These are phyloP conservation scores for Tolypocladium ovalisporum DNA, from an alignment of 2,329 filamentous ascomycete genomes.

Conservation along the genomic window DNA sequence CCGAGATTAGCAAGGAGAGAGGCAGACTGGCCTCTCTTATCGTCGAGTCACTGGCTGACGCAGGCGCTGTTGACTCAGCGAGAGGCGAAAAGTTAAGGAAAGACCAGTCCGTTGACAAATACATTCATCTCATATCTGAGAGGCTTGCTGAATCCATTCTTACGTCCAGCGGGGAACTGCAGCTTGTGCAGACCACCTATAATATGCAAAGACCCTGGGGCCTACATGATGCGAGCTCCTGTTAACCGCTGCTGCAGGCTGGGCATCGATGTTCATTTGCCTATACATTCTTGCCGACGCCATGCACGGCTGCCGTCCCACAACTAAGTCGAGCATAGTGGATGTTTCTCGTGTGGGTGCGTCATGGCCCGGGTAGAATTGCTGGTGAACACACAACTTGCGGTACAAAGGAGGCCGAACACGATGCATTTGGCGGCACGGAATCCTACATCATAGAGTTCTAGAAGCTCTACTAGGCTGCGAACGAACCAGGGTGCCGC, in stretches of 20 bases:
- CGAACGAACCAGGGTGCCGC: not conserved
- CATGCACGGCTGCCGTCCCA: not conserved
- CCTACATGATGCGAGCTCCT: not conserved
- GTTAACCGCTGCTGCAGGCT: not conserved
- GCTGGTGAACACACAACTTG: not conserved
- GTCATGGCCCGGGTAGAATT: too few species aligned
- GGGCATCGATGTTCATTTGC: not conserved
- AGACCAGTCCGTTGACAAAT: too few species aligned
- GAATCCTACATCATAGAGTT: too few species aligned
- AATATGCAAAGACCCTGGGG: not conserved
- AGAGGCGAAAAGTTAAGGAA: too few species aligned
- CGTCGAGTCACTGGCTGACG: too few species aligned
- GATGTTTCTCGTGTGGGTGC: not conserved
- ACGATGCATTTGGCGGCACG: not conserved
- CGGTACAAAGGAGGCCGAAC: not conserved
- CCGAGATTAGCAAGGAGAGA: too few species aligned
- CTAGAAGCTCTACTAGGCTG: not conserved
- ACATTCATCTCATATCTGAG: too few species aligned
- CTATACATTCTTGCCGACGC: too few species aligned
- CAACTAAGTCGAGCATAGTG: not conserved
- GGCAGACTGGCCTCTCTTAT: too few species aligned
- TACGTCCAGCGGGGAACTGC: not conserved
- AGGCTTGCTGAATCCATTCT: too few species aligned
- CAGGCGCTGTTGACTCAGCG: too few species aligned
- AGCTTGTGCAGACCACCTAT: not conserved